phyloP scores from a whole-genome alignment of 306 rosid species.

The Urtica urens region DNA sequence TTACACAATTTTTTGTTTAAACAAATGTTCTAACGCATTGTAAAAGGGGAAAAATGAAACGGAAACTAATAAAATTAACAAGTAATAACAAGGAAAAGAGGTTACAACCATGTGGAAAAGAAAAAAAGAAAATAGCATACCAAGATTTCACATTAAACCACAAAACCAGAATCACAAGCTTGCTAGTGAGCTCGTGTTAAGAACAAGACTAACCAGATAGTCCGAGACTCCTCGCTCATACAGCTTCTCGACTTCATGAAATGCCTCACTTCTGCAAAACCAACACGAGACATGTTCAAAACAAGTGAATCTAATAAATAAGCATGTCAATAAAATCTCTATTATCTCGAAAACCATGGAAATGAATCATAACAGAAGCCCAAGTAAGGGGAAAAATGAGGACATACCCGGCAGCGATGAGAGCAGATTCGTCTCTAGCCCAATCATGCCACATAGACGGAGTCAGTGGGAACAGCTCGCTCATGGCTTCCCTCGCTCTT shows the following conservation, averaged over 20 bases:
- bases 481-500: constrained; percentile 79
- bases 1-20: no score
- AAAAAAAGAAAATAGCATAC: not conserved
- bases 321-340: no score
- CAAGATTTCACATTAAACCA: no score
- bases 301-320: no score
- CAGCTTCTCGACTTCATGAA: constrained; percentile 40
- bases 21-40: no score
- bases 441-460: constrained; percentile 84
- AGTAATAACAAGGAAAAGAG: no score
- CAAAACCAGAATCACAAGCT: no score
- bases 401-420: constrained; percentile 36
- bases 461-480: constrained; percentile 50
- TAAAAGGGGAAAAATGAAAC: no score
- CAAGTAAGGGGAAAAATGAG: not conserved
- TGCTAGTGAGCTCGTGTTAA: no score
- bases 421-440: constrained; percentile 75
- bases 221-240: constrained; percentile 66
- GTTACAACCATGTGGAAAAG: constrained; percentile 4
- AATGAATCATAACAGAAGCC: not conserved
- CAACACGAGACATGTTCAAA: no score
- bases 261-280: constrained; percentile 41
- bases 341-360: no score
- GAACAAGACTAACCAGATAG: constrained; percentile 66
- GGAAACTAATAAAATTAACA: no score